phyloP scores from a whole-genome alignment of 2,329 filamentous ascomycete species.

The Aspergillus alliaceus region DNA sequence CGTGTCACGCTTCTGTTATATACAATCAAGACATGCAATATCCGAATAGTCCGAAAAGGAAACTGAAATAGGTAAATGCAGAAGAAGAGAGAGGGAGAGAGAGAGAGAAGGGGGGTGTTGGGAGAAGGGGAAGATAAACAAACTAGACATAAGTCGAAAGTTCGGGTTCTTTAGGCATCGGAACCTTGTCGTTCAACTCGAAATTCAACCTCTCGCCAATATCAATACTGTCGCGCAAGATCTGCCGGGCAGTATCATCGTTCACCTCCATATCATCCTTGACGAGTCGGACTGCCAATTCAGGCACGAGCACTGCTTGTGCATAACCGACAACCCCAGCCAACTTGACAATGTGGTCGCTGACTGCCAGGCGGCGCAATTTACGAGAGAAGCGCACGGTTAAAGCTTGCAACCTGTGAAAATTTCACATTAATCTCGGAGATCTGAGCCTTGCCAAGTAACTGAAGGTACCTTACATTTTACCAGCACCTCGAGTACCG shows the following conservation, averaged over 20 bases:
- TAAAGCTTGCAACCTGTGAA: constrained; percentile 55
- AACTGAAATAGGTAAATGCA: background rate
- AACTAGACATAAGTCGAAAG: background rate
- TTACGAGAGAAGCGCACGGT: constrained; percentile 59
- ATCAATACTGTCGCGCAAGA: constrained; percentile 66
- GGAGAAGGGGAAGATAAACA: background rate
- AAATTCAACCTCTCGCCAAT: constrained; percentile 69
- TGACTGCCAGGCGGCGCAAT: constrained; percentile 62
- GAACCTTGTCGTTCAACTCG: constrained; percentile 59
- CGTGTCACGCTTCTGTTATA: constrained; percentile 2
- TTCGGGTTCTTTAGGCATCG: constrained; percentile 16
- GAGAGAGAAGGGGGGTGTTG: background rate
- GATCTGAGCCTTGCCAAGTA: background rate
- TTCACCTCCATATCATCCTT: constrained; percentile 58
- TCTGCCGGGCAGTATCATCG: constrained; percentile 49
- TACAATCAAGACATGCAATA: background rate
- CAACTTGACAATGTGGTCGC: constrained; percentile 65
- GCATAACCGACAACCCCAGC: constrained; percentile 69
- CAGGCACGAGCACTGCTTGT: constrained; percentile 74
- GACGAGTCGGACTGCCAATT: constrained; percentile 58
- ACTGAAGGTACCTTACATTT: constrained; percentile 58
- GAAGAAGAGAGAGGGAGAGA: background rate
- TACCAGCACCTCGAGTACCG: constrained; percentile 68
- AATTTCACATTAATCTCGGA: constrained; percentile 5
- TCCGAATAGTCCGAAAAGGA: background rate